Evolutionary conservation across 2,329 filamentous ascomycete species (phyloP).

Genomic region (Coniochaeta pulveracea): DNA sequence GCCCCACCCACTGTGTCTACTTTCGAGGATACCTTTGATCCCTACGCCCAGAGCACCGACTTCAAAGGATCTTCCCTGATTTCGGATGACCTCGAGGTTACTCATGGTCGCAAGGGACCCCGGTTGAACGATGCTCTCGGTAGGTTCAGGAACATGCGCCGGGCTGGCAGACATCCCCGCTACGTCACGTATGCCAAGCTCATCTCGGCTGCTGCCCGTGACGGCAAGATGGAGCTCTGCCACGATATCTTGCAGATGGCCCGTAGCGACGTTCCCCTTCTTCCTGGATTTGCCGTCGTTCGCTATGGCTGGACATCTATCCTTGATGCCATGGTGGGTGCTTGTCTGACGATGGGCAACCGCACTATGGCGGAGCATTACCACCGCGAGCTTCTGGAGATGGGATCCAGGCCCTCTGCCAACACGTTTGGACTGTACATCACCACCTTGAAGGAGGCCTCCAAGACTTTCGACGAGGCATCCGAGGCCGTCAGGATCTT

Average conservation of each 20-base stretch:
- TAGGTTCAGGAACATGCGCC: slow-evolving; percentile 87
- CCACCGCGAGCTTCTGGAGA: slow-evolving; percentile 82
- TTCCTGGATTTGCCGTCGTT: slow-evolving; percentile 75
- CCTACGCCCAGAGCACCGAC: slow-evolving; percentile 81
- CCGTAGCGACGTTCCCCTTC: slow-evolving; percentile 73
- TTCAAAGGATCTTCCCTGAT: slow-evolving; percentile 89
- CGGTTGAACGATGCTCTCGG: slow-evolving; percentile 70
- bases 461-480: slow-evolving; percentile 95
- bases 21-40: slow-evolving; percentile 78
- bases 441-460: slow-evolving; percentile 94
- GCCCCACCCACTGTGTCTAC: slow-evolving; percentile 46
- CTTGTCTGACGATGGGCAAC: slow-evolving; percentile 73
- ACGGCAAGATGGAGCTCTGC: slow-evolving; percentile 69
- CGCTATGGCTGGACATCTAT: slow-evolving; percentile 96
- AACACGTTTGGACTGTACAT: slow-evolving; percentile 99
- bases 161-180: slow-evolving; percentile 78
- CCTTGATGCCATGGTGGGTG: slow-evolving; percentile 90
- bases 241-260: slow-evolving; percentile 86
- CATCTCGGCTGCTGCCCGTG: slow-evolving; percentile 79
- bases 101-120: slow-evolving; percentile 58
- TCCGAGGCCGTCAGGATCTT: slow-evolving; percentile 97
- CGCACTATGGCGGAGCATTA: slow-evolving; percentile 73
- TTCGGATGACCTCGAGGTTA: slow-evolving; percentile 77
- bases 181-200: slow-evolving; percentile 97
- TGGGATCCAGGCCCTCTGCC: slow-evolving; percentile 84